These are phyloP conservation scores for Scortechinia acanthostroma DNA, from an alignment of 2,329 filamentous ascomycete genomes.

Conservation along the genomic window DNA sequence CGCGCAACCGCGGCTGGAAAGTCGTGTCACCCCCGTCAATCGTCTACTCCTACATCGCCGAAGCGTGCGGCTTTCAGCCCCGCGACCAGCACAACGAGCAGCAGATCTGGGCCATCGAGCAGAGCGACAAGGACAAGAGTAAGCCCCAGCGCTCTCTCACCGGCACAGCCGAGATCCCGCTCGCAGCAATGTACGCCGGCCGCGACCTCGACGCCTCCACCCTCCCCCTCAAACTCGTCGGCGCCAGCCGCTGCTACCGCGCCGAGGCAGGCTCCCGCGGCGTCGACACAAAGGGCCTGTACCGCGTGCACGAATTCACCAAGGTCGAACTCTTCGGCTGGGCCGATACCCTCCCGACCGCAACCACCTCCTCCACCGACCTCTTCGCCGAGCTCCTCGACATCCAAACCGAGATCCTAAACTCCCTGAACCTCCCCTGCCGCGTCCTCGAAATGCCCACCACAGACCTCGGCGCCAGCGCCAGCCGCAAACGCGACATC, in stretches of 20 bases:
- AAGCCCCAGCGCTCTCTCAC: constrained; percentile 71
- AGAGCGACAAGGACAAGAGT: constrained; percentile 53
- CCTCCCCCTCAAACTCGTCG: constrained; percentile 74
- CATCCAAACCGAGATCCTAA: constrained; percentile 79
- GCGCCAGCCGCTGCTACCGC: constrained; percentile 85
- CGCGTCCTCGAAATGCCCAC: constrained; percentile 90
- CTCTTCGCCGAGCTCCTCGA: constrained; percentile 80
- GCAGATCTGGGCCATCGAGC: constrained; percentile 78
- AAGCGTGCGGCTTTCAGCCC: constrained; percentile 89
- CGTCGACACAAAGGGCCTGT: constrained; percentile 85
- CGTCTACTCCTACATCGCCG: constrained; percentile 84
- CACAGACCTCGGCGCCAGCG: constrained; percentile 80
- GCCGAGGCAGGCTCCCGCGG: constrained; percentile 89
- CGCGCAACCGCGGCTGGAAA: constrained; percentile 69
- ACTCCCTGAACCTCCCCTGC: constrained; percentile 71
- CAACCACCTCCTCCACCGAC: constrained; percentile 41
- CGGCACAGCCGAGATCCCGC: constrained; percentile 87
- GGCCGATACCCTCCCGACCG: constrained; percentile 26
- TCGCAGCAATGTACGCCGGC: constrained; percentile 83
- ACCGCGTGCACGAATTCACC: constrained; percentile 95
- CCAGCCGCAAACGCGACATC: constrained; percentile 81
- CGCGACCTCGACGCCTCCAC: constrained; percentile 54
- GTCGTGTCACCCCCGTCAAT: constrained; percentile 79
- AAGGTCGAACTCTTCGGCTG: constrained; percentile 98
- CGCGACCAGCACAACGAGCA: constrained; percentile 85